Evolutionary conservation across 1,284 basidiomycete species (phyloP), one percentile per base, ranked within the genome.

Genomic region (Ceratobasidium sp.): DNA sequence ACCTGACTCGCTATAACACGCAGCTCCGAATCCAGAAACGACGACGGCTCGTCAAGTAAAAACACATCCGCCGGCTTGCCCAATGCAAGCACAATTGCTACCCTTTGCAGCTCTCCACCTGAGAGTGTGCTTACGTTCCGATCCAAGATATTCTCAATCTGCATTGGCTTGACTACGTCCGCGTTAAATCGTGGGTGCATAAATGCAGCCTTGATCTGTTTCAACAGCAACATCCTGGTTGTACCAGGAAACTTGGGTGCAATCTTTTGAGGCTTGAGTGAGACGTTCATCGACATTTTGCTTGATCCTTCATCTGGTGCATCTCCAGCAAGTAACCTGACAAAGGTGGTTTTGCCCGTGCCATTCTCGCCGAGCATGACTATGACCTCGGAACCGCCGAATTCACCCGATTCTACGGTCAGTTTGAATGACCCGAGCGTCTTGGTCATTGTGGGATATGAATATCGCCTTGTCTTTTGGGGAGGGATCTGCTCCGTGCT

Each of bases 301-400:
- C 94, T 91, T 38, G 89, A 87, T 81, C 91, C 90, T 75, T 88
- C 82, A 83, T 98, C 96, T 8, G 96, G 95, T 26, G 87, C 88
- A 76, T 95, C 90, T 61, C 96, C 96, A 8, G 95, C 95, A 71
- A 98, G 86, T 69, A 98, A 84, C 76, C 95, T 92, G 74, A 98
- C 94, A 80, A 98, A 94, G 0, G 96, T 98, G 61, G 96, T 98
- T 87, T 98, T 98, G 57, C 96, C 96, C 11, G 95, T 98, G 70
- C 96, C 96, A 82, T 98, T 98, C 86, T 98, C 96, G 75, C 96
- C 96, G 41, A 98, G 85, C 90, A 98, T 93, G 80, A 98, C 96
- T 77, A 98, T 94, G 80, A 98, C 98, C 81, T 98, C 96, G 0
- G 95, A 97, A 80, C 98, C 95, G 18, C 95, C 95, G 83, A 98